Evolutionary conservation across 176 grass and related monocot genomes (phyloP).

Genomic region (Avena atlantica): DNA sequence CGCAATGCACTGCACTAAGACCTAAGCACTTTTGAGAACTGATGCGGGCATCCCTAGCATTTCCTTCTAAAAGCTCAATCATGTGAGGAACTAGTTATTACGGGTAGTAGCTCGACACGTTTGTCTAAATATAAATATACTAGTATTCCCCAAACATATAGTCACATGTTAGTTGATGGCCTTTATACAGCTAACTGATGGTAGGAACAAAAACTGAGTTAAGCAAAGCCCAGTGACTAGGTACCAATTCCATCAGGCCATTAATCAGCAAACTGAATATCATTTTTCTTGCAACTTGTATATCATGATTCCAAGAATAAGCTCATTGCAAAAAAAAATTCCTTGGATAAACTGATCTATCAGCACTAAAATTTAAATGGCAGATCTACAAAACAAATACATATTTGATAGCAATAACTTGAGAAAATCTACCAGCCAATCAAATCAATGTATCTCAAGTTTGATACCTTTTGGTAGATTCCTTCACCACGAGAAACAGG

Average conservation of each 20-base stretch:
- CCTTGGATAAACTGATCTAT: not conserved
- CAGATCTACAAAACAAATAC: not conserved
- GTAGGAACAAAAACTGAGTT: not conserved
- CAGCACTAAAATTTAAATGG: not conserved
- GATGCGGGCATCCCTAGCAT: not conserved
- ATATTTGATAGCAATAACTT: constrained; percentile 23
- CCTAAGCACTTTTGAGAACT: not conserved
- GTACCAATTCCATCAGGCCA: not conserved
- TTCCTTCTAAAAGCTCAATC: not conserved
- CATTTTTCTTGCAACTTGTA: not conserved
- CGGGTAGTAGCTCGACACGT: not conserved
- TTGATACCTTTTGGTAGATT: constrained; percentile 88
- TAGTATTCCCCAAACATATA: not conserved
- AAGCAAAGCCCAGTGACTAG: not conserved
- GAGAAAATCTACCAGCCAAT: not conserved
- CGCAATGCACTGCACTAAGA: not conserved
- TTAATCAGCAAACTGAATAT: not conserved
- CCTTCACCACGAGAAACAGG: constrained; percentile 92
- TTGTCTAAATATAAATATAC: not conserved
- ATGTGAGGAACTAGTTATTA: not conserved
- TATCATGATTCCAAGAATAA: not conserved
- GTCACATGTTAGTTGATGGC: not conserved
- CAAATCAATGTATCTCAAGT: not conserved
- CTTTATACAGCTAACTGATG: not conserved
- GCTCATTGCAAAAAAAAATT: not conserved